Conservation (phyloP, 2,329 filamentous ascomycete species). For the Nannizziopsis arthrosporioides region DNA sequence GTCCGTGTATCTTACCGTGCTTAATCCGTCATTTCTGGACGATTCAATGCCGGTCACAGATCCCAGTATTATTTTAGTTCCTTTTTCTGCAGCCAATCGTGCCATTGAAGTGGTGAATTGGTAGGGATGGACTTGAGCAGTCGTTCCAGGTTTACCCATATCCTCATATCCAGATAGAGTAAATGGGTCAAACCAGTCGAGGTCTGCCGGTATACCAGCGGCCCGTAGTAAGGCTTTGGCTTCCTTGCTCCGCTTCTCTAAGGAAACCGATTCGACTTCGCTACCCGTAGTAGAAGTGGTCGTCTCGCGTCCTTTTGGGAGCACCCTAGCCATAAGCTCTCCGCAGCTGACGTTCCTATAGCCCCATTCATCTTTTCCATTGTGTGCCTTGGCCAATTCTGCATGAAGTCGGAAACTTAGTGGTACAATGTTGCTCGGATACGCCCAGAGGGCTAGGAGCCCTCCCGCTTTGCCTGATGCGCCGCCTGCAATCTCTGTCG, state of each 20-base stretch:
- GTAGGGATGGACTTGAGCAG: slow-evolving; percentile 86
- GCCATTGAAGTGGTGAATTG: slow-evolving; percentile 82
- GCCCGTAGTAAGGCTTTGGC: slow-evolving; percentile 42
- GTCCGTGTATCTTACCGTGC: slow-evolving; percentile 51
- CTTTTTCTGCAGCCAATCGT: slow-evolving; percentile 57
- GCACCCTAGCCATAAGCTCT: slow-evolving; percentile 43
- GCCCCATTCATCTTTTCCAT: slow-evolving; percentile 69
- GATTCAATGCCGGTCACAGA: slow-evolving; percentile 58
- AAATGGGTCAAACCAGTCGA: slow-evolving; percentile 71
- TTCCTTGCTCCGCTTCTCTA: slow-evolving; percentile 33
- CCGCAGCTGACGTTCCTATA: slow-evolving; percentile 72
- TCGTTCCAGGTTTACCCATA: slow-evolving; percentile 72
- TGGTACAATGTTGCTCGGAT: slow-evolving; percentile 70
- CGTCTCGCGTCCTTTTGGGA: slow-evolving; percentile 17
- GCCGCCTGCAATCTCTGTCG: slow-evolving; percentile 71
- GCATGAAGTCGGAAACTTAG: slow-evolving; percentile 74
- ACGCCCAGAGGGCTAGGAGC: slow-evolving; percentile 81
- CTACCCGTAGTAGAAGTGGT: slow-evolving; percentile 22
- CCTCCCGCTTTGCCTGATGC: slow-evolving; percentile 93
- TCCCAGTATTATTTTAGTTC: slow-evolving; percentile 55
- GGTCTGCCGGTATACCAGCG: slow-evolving; percentile 57
- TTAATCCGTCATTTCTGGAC: slow-evolving; percentile 38
- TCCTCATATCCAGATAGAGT: slow-evolving; percentile 59
- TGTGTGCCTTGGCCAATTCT: slow-evolving; percentile 72
- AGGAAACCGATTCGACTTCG: slow-evolving; percentile 18